phyloP scores from a whole-genome alignment of 768 basidiomycete genomes.

The Daedaleopsis sinensis region DNA sequence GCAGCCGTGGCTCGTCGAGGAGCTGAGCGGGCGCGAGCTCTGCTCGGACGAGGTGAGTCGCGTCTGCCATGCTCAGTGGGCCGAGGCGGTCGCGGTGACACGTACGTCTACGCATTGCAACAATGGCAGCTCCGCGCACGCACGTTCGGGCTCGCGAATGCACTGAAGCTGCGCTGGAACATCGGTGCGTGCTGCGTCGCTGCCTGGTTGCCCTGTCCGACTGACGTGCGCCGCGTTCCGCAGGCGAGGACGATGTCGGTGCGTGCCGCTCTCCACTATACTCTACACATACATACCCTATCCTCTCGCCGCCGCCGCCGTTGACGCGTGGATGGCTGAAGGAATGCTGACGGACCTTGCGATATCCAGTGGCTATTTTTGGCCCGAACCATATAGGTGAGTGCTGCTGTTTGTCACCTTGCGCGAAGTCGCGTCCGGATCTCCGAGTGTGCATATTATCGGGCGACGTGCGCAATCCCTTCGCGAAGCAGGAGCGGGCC shows the following conservation, averaged over 20 bases:
- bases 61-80: neutral
- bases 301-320: neutral
- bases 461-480: neutral
- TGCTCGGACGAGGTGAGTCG: constrained; percentile 44
- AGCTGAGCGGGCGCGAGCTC: constrained; percentile 46
- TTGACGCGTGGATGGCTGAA: neutral
- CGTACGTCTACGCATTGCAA: constrained; percentile 19
- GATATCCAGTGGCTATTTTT: constrained; percentile 56
- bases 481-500: neutral
- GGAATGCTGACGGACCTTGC: neutral
- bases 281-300: neutral
- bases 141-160: constrained; percentile 52
- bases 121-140: constrained; percentile 42
- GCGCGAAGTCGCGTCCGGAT: neutral
- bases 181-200: constrained; percentile 38
- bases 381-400: constrained; percentile 10
- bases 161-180: constrained; percentile 43
- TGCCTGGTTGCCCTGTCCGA: neutral
- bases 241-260: constrained; percentile 57
- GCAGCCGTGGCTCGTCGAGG: constrained; percentile 54
- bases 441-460: neutral
- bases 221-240: neutral
- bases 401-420: neutral
- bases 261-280: constrained; percentile 24
- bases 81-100: neutral